Evolutionary conservation across 352 stramenopile genomes (phyloP), one percentile per base, ranked within the genome.

Genomic region (Pythium chondricola): DNA sequence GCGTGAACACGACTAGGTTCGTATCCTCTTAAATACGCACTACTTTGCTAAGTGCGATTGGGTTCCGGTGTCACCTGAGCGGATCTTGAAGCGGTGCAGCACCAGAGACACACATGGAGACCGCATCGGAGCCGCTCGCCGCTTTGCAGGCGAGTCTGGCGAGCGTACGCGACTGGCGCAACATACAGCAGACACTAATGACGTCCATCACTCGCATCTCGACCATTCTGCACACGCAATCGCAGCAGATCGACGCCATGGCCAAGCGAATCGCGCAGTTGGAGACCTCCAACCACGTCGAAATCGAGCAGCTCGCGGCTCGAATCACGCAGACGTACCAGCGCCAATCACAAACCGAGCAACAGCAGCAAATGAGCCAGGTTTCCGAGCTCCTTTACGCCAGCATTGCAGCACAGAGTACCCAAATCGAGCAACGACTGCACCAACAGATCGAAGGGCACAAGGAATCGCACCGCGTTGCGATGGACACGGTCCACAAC

Each of bases 81-180:
- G 27, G n/a, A 20, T 35, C 32, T 42, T 39, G 29, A n/a, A 46
- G 13, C n/a, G 10, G 8, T 3, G 24, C 4, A 37, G 11, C n/a
- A 14, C 6, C 3, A 16, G 13, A 17, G 9, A 27, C n/a, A 10
- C 5, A 26, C 5, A 45, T 27, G 39, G n/a, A 14, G 24, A 30
- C 13, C 6, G 33, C 21, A 14, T 31, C 9, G 13, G 47, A 38
- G 17, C 40, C 54, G 20, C 47, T 62, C 6, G 18, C 18, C 16
- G 54, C 54, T 14, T 37, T 65, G 4, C 20, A 42, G 8, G 48
- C 42, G 13, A 69, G 44, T 52, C 48, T 89, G 16, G 41, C 59
- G 11, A 64, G 43, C 25, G 74, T 83, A 42, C 63, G 71, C 30
- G 63, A 74, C 30, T 88, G 76, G 79, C 48, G 65, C 21, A 91